phyloP scores from a whole-genome alignment of 306 rosid genomes.

The Argentina anserina region DNA sequence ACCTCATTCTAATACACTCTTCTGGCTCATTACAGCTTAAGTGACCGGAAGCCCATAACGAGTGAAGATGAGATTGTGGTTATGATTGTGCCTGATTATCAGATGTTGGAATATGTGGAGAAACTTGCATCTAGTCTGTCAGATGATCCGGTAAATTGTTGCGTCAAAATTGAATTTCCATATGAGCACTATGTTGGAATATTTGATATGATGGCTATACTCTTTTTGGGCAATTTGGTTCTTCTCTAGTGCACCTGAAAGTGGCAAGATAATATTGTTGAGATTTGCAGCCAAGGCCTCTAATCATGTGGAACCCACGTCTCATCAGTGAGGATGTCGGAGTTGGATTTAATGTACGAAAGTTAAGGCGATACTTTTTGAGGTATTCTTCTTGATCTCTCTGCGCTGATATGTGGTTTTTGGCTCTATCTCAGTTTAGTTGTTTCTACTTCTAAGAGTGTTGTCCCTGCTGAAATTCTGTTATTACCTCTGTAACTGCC shows the following conservation, averaged over 20 bases:
- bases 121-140: slow-evolving; percentile 78
- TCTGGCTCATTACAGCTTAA: slow-evolving; percentile 62
- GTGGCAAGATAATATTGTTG: background rate
- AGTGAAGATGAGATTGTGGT: slow-evolving; percentile 89
- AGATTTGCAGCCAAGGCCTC: slow-evolving; percentile 78
- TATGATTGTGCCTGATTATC: slow-evolving; percentile 94
- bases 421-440: background rate
- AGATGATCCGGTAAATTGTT: slow-evolving; percentile 63
- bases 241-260: background rate
- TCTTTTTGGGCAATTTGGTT: background rate
- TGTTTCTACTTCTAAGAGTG: background rate
- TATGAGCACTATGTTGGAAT: background rate
- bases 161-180: background rate
- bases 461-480: background rate
- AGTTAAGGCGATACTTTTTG: slow-evolving; percentile 74
- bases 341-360: slow-evolving; percentile 68
- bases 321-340: slow-evolving; percentile 92
- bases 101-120: slow-evolving; percentile 88
- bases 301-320: slow-evolving; percentile 97
- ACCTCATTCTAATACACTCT: background rate
- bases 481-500: background rate
- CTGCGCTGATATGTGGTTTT: slow-evolving; percentile 11
- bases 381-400: slow-evolving; percentile 43
- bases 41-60: slow-evolving; percentile 77
- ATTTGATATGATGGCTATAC: background rate